A percentile compares a stretch with the other conserved stretches of the same genome.
These are phyloP conservation scores for Pichia nanzhaoensis DNA, from an alignment of 805 yeast species.

Conservation along the genomic window DNA sequence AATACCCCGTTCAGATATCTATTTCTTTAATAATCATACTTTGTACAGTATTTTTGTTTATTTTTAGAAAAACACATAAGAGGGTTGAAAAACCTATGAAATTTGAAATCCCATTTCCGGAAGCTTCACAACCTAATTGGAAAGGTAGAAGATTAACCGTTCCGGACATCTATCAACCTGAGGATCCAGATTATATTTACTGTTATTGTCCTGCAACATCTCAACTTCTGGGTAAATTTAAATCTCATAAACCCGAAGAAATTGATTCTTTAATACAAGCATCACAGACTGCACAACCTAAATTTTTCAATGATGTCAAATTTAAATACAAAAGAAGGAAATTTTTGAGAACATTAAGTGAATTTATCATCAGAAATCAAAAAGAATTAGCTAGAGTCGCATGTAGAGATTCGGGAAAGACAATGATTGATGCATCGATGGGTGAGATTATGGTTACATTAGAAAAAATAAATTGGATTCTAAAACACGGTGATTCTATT, in stretches of 20 bases:
- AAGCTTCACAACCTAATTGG: conserved; percentile 84
- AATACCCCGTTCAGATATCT: conserved; percentile 27
- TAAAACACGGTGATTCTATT: conserved; percentile 71
- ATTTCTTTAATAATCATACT: conserved; percentile 23
- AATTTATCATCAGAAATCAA: conserved; percentile 74
- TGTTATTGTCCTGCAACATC: conserved; percentile 97
- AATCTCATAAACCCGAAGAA: conserved; percentile 57
- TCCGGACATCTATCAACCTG: conserved; percentile 47
- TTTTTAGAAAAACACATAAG: conserved; percentile 22
- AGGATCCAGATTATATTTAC: conserved; percentile 65
- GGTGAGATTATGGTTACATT: conserved; percentile 94
- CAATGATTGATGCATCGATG: conserved; percentile 92
- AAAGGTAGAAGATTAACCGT: conserved; percentile 76
- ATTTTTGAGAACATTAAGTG: conserved; percentile 62
- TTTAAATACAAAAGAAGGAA: conserved; percentile 51
- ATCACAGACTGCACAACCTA: conserved; percentile 49
- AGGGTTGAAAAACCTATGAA: conserved; percentile 34
- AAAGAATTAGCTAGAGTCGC: conserved; percentile 85
- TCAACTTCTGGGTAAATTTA: conserved; percentile 70
- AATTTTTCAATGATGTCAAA: conserved; percentile 48
- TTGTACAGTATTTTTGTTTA: conserved; percentile 18
- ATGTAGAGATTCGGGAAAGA: conserved; percentile 94
- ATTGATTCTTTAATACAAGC: conserved; percentile 57
- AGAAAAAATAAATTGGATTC: conserved; percentile 87
- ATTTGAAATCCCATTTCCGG: conserved; percentile 55